phyloP scores from a whole-genome alignment of 1,284 basidiomycete species.

The Leccinum fallax region DNA sequence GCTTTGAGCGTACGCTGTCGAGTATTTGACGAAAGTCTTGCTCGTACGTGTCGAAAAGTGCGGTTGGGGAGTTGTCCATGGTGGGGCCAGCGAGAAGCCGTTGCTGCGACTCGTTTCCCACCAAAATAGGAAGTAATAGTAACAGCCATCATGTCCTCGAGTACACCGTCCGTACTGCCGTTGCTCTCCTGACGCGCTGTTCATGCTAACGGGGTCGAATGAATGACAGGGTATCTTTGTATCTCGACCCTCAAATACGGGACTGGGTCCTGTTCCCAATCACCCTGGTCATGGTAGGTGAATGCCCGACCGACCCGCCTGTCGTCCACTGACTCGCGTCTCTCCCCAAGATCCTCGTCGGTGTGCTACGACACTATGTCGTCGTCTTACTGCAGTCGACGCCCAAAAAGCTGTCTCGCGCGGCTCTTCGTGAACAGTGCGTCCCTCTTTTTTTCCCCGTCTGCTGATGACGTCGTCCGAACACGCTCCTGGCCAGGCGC shows the following conservation, averaged over 20 bases:
- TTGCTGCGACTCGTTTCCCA: conserved; percentile 24
- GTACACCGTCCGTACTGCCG: conserved; percentile 40
- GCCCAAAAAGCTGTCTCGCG: conserved; percentile 80
- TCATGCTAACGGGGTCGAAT: conserved; percentile 14
- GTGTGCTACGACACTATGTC: conserved; percentile 92
- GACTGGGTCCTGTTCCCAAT: conserved; percentile 97
- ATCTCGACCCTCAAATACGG: conserved; percentile 91
- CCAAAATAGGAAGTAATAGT: conserved; percentile 35
- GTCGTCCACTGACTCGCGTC: conserved; percentile 3
- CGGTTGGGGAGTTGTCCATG: conserved; percentile 80
- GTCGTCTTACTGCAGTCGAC: conserved; percentile 83
- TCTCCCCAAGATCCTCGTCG: conserved; percentile 80
- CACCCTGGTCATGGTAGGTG: conserved; percentile 91
- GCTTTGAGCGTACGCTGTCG: conserved; percentile 64
- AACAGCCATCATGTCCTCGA: conserved; percentile 41
- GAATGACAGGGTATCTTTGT: conserved; percentile 65
- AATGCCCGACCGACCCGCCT: background rate
- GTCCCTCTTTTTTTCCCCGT: conserved; percentile 38
- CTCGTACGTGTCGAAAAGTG: conserved; percentile 81
- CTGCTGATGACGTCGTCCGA: background rate
- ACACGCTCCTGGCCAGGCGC: conserved; percentile 55
- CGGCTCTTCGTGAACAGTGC: conserved; percentile 91
- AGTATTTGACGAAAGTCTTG: conserved; percentile 79
- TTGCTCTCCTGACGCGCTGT: conserved; percentile 4
- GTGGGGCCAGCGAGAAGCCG: conserved; percentile 6